Percentiles rank a stretch among this genome's conserved stretches.
Evolutionary conservation across 805 yeast species (phyloP).

Genomic region (Torulaspora indica): DNA sequence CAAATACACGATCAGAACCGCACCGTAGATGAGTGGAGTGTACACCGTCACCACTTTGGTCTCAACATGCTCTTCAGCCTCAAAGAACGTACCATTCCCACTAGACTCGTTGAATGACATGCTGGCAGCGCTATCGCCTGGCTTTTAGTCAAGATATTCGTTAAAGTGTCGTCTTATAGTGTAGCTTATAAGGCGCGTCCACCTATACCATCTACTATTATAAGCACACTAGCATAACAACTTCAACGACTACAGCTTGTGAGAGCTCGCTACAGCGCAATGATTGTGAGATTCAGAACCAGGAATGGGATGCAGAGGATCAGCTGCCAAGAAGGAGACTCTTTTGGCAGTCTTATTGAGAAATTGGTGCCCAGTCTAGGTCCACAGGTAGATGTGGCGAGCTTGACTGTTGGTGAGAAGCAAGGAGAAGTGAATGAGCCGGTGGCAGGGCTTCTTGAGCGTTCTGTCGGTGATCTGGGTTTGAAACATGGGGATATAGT

Average conservation of each 20-base stretch:
- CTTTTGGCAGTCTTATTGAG: constrained; percentile 43
- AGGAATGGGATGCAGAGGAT: constrained; percentile 80
- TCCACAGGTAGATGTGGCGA: constrained; percentile 24
- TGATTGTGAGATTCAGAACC: constrained; percentile 75
- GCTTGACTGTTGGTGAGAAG: constrained; percentile 28
- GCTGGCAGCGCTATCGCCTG: background rate
- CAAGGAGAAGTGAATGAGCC: constrained; percentile 31
- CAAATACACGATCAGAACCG: constrained; percentile 60
- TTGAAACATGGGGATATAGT: constrained; percentile 61
- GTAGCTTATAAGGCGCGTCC: constrained; percentile 1
- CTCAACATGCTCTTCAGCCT: constrained; percentile 30
- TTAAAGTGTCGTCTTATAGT: background rate
- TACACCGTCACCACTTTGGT: constrained; percentile 47
- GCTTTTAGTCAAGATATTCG: background rate
- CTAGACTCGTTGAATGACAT: constrained; percentile 13
- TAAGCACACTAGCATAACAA: background rate
- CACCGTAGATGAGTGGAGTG: constrained; percentile 75
- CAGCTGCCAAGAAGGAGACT: constrained; percentile 41
- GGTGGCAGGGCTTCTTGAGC: constrained; percentile 23
- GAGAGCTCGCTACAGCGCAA: constrained; percentile 2
- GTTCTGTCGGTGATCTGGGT: constrained; percentile 41
- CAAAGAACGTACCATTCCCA: constrained; percentile 14
- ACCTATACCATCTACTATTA: background rate
- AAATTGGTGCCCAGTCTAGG: constrained; percentile 32
- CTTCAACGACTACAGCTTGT: background rate